Percentiles rank a stretch among this genome's conserved stretches.
These are phyloP conservation scores for Xylariaceae sp. DNA, from an alignment of 2,329 filamentous ascomycete species.

Conservation along the genomic window DNA sequence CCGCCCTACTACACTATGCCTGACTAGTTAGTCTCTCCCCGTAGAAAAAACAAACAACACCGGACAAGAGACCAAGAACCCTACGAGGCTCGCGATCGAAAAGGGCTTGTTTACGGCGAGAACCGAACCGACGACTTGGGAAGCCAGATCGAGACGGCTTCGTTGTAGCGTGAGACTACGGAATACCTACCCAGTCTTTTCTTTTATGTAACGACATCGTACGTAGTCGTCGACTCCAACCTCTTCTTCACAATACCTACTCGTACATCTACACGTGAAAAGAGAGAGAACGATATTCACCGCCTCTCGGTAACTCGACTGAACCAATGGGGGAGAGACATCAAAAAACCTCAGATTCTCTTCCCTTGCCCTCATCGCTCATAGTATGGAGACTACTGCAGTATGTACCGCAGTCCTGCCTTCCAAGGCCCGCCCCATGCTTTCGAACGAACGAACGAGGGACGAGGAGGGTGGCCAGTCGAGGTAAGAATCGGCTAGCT, in stretches of 20 bases:
- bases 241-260: too few relatives aligned
- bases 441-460: neutral
- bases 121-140: neutral
- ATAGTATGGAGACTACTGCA: conserved; percentile 8
- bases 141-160: neutral
- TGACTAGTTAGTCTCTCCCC: neutral
- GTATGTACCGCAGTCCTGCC: conserved; percentile 5
- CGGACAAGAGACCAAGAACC: neutral
- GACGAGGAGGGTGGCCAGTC: too few relatives aligned
- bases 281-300: conserved; percentile 3
- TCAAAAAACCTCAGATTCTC: neutral
- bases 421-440: conserved; percentile 18
- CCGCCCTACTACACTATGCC: neutral
- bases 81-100: neutral
- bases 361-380: neutral
- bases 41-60: neutral
- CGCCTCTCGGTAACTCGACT: neutral
- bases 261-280: neutral
- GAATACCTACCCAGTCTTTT: neutral
- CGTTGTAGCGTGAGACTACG: neutral
- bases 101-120: neutral
- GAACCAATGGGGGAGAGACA: neutral
- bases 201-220: neutral
- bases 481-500: conserved; percentile 17
- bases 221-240: neutral